Evolutionary conservation across 1,284 basidiomycete genomes (phyloP).

Genomic region (Lignosus rhinocerotis): DNA sequence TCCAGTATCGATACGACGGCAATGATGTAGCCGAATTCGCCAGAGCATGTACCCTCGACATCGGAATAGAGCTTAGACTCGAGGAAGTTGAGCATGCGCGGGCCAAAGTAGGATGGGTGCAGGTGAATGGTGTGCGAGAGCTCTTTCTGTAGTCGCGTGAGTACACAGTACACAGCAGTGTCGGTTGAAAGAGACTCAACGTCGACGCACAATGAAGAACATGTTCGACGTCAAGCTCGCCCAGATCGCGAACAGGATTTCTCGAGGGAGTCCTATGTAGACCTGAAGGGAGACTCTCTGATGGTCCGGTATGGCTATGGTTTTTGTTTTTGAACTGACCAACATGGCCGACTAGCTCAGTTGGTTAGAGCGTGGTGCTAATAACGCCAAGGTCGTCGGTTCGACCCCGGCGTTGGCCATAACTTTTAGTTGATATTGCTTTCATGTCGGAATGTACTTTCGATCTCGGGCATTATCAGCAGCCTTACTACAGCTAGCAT

Average conservation of each 20-base stretch:
- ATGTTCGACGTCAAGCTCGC: constrained; percentile 36
- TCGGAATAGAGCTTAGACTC: constrained; percentile 93
- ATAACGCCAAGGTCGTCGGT: too few species aligned
- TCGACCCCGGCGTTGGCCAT: too few species aligned
- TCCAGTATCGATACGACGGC: constrained; percentile 90
- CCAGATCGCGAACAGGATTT: not conserved
- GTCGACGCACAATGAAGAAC: constrained; percentile 74
- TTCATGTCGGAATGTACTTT: too few species aligned
- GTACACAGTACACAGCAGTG: not conserved
- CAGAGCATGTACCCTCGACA: constrained; percentile 97
- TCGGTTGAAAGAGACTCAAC: not conserved
- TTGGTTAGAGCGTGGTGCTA: too few species aligned
- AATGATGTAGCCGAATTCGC: constrained; percentile 96
- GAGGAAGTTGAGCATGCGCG: constrained; percentile 91
- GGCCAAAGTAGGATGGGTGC: constrained; percentile 97
- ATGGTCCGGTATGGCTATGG: too few species aligned
- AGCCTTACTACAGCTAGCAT: too few species aligned
- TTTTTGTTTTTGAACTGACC: too few species aligned
- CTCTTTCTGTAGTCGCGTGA: constrained; percentile 67
- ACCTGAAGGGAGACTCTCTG: too few species aligned
- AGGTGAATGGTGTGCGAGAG: constrained; percentile 94
- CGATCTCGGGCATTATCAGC: too few species aligned
- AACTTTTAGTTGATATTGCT: too few species aligned
- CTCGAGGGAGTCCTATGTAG: too few species aligned
- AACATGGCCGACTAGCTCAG: too few species aligned